phyloP scores from a whole-genome alignment of 192 early-diverging fungal species.

The Pilaira anomala region DNA sequence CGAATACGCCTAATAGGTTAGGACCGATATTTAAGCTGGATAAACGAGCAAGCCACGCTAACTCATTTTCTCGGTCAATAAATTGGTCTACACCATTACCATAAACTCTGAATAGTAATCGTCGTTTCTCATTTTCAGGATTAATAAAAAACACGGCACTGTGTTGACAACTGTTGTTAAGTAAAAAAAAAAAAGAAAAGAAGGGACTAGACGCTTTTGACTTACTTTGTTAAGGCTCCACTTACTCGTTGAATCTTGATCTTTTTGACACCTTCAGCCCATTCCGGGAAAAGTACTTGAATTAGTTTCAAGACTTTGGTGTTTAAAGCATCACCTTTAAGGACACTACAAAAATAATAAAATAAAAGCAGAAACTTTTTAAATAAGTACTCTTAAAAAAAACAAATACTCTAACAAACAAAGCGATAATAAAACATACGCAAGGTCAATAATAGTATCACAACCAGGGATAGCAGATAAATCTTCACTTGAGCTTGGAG shows the following conservation, averaged over 20 bases:
- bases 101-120: slow-evolving; percentile 68
- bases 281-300: slow-evolving; percentile 25
- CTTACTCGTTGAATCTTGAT: slow-evolving; percentile 49
- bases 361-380: too few relatives aligned
- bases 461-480: slow-evolving; percentile 5
- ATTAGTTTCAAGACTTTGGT: slow-evolving; percentile 11
- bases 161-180: too few relatives aligned
- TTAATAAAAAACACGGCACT: slow-evolving; percentile 32
- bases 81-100: slow-evolving; percentile 79
- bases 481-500: too few relatives aligned
- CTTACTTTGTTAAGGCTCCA: slow-evolving; percentile 65
- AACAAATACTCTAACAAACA: not conserved
- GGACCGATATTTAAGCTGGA: slow-evolving; percentile 72
- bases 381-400: not conserved
- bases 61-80: slow-evolving; percentile 71
- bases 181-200: not conserved
- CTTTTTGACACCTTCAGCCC: slow-evolving; percentile 24
- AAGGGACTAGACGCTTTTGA: not conserved
- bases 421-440: not conserved
- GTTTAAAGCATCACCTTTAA: slow-evolving; percentile 26
- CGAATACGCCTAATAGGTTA: slow-evolving; percentile 68
- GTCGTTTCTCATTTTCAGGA: slow-evolving; percentile 4
- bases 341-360: slow-evolving; percentile 13
- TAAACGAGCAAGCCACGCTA: slow-evolving; percentile 71
- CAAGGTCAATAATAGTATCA: slow-evolving; percentile 18